Base-by-base conservation (phyloP, 75 land plant genomes). In the Pinus taeda region DNA sequence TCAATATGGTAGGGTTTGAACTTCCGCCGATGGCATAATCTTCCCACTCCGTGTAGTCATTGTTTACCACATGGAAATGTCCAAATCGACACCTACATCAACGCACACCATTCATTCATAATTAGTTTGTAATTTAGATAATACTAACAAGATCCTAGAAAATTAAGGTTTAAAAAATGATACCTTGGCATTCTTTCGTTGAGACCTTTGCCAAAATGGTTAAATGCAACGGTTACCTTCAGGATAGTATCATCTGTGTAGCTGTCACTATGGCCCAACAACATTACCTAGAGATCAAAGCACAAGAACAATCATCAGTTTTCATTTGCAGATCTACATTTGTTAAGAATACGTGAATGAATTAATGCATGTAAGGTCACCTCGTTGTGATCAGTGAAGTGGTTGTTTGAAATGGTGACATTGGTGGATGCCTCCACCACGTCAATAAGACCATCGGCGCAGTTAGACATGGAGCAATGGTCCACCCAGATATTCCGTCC, bases 221-320 rank as follows among this genome's bases (percentile, higher is more conserved):
- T 89, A 84, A 80, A 89, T 5, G 91, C 93, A 57, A 91, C 80
- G 5, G 92, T 91, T 7, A 85, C 80, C 49, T 85, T 80, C 93
- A 91, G 87, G 17, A 63, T 77, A 14, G 45, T 21, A 57, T 91
- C 93, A 0, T 29, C 58, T 0, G 66, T 6, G 73, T 75, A 74
- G 21, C 6, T 6, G 37, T 90, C 89, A 20, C 75, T 81, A 0
- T 84, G 87, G 4, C 93, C 92, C 59, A 90, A 64, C 21, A 92
- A 73, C 75, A 92, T 87, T 64, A 83, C 53, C 49, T 45, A 45
- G 6, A 45, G 7, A 45, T 30, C 33, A 4, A 45, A 45, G 7
- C 49, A 5, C 5, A 45, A 7, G 7, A 45, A 4, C 49, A 30
- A 30, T 30, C 33, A 30, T 30, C 0, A 30, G 49, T 45, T 45